phyloP scores from a whole-genome alignment of 2,329 filamentous ascomycete genomes.

The Aspergillus sp. region DNA sequence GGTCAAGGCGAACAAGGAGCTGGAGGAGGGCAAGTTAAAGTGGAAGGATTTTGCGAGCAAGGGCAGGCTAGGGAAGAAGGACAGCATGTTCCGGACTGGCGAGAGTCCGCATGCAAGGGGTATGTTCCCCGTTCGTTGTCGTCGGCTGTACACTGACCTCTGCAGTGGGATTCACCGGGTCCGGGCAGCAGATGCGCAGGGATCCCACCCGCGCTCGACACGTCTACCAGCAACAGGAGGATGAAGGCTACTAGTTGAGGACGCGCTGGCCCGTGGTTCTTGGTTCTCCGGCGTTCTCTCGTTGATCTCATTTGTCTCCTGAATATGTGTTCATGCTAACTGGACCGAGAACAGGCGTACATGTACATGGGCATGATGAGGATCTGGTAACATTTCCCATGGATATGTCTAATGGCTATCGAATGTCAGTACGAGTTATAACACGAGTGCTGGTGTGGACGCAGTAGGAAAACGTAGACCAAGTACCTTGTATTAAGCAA shows the following conservation, averaged over 20 bases:
- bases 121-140: constrained; percentile 31
- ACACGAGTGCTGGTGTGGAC: too few relatives aligned
- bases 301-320: too few relatives aligned
- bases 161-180: constrained; percentile 89
- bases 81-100: constrained; percentile 93
- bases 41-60: constrained; percentile 91
- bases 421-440: too few relatives aligned
- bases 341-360: too few relatives aligned
- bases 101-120: constrained; percentile 80
- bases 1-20: constrained; percentile 81
- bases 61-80: constrained; percentile 63
- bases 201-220: constrained; percentile 74
- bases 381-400: too few relatives aligned
- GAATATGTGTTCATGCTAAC: too few relatives aligned
- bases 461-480: too few relatives aligned
- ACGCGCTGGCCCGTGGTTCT: too few relatives aligned
- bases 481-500: too few relatives aligned
- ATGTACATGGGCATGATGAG: too few relatives aligned
- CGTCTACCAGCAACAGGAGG: constrained; percentile 69
- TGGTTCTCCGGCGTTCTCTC: too few relatives aligned
- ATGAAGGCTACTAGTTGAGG: constrained; percentile 53
- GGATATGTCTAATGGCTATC: too few relatives aligned
- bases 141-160: constrained; percentile 15
- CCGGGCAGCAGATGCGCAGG: constrained; percentile 91
- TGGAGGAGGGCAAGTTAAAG: constrained; percentile 83